phyloP scores from a whole-genome alignment of 306 rosid species.

The Malus sylvestris region DNA sequence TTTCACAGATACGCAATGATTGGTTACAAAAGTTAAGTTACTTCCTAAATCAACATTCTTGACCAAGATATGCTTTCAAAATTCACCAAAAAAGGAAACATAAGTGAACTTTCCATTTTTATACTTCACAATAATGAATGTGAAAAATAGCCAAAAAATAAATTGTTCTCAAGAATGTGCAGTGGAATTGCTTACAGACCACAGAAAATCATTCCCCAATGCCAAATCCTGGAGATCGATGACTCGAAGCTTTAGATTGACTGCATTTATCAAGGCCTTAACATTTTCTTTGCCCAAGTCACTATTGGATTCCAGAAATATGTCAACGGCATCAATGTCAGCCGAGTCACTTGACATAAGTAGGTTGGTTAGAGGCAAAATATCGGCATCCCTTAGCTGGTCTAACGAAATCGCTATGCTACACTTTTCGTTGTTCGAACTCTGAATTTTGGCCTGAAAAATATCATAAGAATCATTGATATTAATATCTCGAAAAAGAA shows the following conservation, averaged over 20 bases:
- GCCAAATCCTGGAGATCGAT: constrained; percentile 55
- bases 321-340: constrained; percentile 56
- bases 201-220: constrained; percentile 45
- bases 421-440: constrained; percentile 35
- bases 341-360: constrained; percentile 37
- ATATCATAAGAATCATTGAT: background rate
- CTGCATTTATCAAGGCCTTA: constrained; percentile 48
- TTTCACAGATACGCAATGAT: background rate
- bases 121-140: background rate
- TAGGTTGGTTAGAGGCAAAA: constrained; percentile 49
- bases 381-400: constrained; percentile 51
- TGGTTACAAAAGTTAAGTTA: background rate
- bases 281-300: constrained; percentile 43
- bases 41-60: background rate
- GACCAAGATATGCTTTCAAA: background rate
- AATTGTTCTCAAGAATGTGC: background rate
- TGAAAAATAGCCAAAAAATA: background rate
- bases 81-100: background rate
- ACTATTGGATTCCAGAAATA: constrained; percentile 39
- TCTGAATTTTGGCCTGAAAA: constrained; percentile 45
- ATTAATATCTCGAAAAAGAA: background rate
- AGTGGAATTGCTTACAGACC: constrained; percentile 29
- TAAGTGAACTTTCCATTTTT: background rate
- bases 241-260: constrained; percentile 61
- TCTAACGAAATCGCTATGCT: constrained; percentile 43